Base-by-base conservation (phyloP, 2,329 filamentous ascomycete genomes). In the Sporothrix luriei region DNA sequence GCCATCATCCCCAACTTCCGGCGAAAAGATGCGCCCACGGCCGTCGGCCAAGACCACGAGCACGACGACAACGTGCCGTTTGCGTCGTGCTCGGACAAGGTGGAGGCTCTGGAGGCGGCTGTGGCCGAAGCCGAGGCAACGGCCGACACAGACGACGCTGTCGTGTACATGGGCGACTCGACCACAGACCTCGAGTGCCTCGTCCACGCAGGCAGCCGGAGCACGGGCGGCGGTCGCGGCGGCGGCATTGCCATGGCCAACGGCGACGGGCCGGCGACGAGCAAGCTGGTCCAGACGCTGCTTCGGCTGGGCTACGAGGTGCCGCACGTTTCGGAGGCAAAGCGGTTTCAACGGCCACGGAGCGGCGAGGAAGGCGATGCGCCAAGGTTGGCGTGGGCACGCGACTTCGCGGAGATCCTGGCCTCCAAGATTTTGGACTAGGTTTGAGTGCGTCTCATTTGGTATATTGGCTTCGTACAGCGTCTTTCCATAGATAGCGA, bases 121-220 rank as follows among this genome's bases (percentile, higher is more conserved):
- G 70, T 74, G 43, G 71, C 59, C 43, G 72, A 75, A 4, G 72
- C 59, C 43, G 72, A 75, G 4, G 72, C 69, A 1, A 29, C 55
- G 13, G 21, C 65, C 7, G 38, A 16, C 6, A 16, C 46, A 9
- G 26, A 33, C 43, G 54, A 43, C 40, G 51, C 70, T 0, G 59
- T 70, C n/a, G 75, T 85, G n/a, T 88, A 88, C 77, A 82, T 87
- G 75, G 86, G 86, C 9, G 86, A 88, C 75, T 87, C 85, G 38
- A 80, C 81, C 1, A 87, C 85, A 1, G 86, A 88, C 74, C 76
- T 88, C 69, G 82, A 83, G 74, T 88, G 85, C 70, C 76, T 88
- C 49, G 73, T 86, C 0, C 29, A 43, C 1, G 71, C 73, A 3
- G 67, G 55, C 43, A 38, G 29, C n/a, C 4, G 43, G 4, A 21